Conservation (phyloP, 2,329 filamentous ascomycete genomes). For the Xylaria sp. region DNA sequence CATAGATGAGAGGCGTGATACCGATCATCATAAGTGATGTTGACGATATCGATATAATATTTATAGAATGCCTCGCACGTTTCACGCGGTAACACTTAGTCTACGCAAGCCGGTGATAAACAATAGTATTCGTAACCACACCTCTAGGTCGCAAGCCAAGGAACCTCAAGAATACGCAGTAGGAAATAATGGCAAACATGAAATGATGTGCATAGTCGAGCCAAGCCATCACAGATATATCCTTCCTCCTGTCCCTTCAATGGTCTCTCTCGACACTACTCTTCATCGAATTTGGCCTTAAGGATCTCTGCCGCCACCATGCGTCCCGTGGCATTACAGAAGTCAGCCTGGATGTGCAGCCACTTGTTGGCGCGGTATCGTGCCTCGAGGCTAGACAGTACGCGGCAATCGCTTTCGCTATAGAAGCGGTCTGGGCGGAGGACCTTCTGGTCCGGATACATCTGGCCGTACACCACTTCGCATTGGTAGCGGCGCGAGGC, state of each 20-base stretch:
- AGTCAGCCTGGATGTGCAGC: constrained; percentile 36
- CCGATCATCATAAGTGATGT: too few species aligned
- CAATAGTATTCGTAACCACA: too few species aligned
- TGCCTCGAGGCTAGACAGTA: constrained; percentile 36
- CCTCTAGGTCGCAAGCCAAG: too few species aligned
- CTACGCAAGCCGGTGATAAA: neutral
- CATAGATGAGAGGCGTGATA: too few species aligned
- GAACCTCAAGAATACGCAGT: too few species aligned
- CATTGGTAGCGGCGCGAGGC: constrained; percentile 27
- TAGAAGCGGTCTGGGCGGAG: constrained; percentile 33
- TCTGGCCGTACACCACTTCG: constrained; percentile 15
- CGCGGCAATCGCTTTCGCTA: constrained; percentile 35
- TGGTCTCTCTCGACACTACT: neutral
- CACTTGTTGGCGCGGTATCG: constrained; percentile 36
- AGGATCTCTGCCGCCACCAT: constrained; percentile 33
- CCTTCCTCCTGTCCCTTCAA: neutral
- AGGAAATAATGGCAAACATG: neutral
- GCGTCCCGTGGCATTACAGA: constrained; percentile 39
- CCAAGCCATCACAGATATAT: neutral
- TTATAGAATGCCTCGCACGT: too few species aligned
- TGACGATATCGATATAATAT: too few species aligned
- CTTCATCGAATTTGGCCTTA: constrained; percentile 35
- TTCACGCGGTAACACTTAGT: too few species aligned
- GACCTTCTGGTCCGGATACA: constrained; percentile 30
- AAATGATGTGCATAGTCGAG: neutral